Conservation (phyloP, 345 rosid genomes). For the Toxicodendron radicans region DNA sequence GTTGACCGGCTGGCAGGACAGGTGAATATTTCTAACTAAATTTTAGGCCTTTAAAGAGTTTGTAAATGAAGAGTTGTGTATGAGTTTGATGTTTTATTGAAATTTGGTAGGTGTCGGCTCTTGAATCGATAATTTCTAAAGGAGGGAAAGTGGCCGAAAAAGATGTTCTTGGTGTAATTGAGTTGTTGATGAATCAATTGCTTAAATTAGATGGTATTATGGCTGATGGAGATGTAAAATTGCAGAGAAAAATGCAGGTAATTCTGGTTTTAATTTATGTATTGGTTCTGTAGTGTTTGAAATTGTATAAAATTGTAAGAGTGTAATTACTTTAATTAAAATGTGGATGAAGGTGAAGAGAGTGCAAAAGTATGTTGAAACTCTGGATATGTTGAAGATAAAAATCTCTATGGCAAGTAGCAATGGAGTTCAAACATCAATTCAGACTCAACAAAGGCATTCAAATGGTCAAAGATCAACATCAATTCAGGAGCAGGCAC, state of each 20-base stretch:
- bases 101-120: conserved; percentile 68
- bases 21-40: conserved; percentile 32
- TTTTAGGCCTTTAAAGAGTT: neutral
- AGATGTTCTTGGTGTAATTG: conserved; percentile 60
- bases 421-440: conserved; percentile 41
- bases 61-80: neutral
- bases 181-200: conserved; percentile 90
- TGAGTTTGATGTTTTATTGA: conserved; percentile 1
- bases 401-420: conserved; percentile 56
- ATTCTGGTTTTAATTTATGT: neutral
- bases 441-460: conserved; percentile 37
- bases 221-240: conserved; percentile 86
- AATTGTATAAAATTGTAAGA: neutral
- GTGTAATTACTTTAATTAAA: neutral
- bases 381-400: conserved; percentile 79
- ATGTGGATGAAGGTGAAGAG: conserved; percentile 64
- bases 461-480: conserved; percentile 37
- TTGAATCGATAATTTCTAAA: conserved; percentile 62
- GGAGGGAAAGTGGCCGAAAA: conserved; percentile 87
- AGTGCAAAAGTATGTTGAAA: conserved; percentile 92
- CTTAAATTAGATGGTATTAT: conserved; percentile 82
- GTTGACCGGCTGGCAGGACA: conserved; percentile 86
- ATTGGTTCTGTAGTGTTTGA: neutral
- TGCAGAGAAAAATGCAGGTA: conserved; percentile 99
- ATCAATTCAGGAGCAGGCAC: conserved; percentile 30